These are phyloP conservation scores for Yamadazyma songkhlaensis DNA, from an alignment of 1,139 yeast species.

Conservation along the genomic window DNA sequence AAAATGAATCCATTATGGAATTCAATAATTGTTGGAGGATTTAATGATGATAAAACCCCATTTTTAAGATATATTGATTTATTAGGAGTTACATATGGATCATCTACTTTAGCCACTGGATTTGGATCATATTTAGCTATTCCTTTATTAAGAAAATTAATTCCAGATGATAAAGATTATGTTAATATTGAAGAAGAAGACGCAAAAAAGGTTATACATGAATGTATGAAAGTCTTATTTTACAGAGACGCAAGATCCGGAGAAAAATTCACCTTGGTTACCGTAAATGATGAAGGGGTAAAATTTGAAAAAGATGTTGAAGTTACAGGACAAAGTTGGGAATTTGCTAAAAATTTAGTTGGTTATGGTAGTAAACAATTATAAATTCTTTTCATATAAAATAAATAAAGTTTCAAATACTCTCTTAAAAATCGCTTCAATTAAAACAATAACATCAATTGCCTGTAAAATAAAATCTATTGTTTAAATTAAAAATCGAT, in stretches of 20 bases:
- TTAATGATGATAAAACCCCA: slow-evolving; percentile 63
- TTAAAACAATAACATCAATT: too few relatives aligned
- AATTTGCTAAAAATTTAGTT: slow-evolving; percentile 79
- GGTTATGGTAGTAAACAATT: slow-evolving; percentile 78
- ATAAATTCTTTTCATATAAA: slow-evolving; percentile 8
- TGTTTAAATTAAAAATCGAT: too few relatives aligned
- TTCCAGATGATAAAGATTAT: slow-evolving; percentile 75
- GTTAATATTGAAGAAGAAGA: slow-evolving; percentile 66
- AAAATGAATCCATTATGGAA: slow-evolving; percentile 98
- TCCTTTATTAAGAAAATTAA: slow-evolving; percentile 83
- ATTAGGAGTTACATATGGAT: slow-evolving; percentile 84
- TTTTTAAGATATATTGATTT: slow-evolving; percentile 85
- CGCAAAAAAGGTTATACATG: slow-evolving; percentile 72
- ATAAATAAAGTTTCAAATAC: not conserved
- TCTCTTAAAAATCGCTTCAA: not conserved
- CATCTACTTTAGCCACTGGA: slow-evolving; percentile 93
- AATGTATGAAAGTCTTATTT: slow-evolving; percentile 91
- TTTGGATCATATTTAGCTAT: slow-evolving; percentile 94
- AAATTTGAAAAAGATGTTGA: slow-evolving; percentile 62
- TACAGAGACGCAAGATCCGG: slow-evolving; percentile 96
- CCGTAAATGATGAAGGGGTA: slow-evolving; percentile 52
- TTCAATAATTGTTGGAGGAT: slow-evolving; percentile 87
- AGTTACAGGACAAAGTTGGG: slow-evolving; percentile 84
- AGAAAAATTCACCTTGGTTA: slow-evolving; percentile 79
- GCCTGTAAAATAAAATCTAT: too few relatives aligned